phyloP scores from a whole-genome alignment of 768 basidiomycete genomes.

The Tephrocybe sp. region DNA sequence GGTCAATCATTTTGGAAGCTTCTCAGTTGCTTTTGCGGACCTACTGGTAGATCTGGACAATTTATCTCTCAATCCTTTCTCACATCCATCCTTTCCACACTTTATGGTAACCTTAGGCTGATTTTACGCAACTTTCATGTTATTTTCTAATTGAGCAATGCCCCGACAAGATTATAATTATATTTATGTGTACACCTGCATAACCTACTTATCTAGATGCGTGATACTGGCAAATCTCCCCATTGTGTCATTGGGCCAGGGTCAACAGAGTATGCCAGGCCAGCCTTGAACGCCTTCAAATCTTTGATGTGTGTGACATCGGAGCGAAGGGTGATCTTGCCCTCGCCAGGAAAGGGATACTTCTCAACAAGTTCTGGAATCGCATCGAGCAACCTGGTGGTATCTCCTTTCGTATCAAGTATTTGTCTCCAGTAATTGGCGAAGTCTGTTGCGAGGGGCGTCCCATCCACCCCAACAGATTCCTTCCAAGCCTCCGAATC shows the following conservation, averaged over 20 bases:
- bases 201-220: conserved; percentile 32
- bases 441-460: conserved; percentile 60
- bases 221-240: conserved; percentile 67
- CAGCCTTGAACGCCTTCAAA: conserved; percentile 60
- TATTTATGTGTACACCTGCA: not conserved
- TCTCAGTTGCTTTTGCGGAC: conserved; percentile 8
- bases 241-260: conserved; percentile 71
- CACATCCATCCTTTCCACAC: not conserved
- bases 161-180: not conserved
- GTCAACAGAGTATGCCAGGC: conserved; percentile 49
- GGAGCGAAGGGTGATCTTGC: conserved; percentile 38
- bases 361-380: conserved; percentile 57
- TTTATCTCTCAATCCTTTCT: conserved; percentile 2
- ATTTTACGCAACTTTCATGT: not conserved
- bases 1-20: conserved; percentile 2
- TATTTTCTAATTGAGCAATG: no score
- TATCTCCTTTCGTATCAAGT: conserved; percentile 37
- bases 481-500: conserved; percentile 51
- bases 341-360: conserved; percentile 55
- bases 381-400: conserved; percentile 43
- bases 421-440: conserved; percentile 59
- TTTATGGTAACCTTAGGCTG: not conserved
- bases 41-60: conserved; percentile 13
- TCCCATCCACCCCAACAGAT: conserved; percentile 48
- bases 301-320: conserved; percentile 66